Percentiles rank a stretch among this genome's conserved stretches.
phyloP scores from a whole-genome alignment of 148 eudicot genomes.

The Oxyria digyna region DNA sequence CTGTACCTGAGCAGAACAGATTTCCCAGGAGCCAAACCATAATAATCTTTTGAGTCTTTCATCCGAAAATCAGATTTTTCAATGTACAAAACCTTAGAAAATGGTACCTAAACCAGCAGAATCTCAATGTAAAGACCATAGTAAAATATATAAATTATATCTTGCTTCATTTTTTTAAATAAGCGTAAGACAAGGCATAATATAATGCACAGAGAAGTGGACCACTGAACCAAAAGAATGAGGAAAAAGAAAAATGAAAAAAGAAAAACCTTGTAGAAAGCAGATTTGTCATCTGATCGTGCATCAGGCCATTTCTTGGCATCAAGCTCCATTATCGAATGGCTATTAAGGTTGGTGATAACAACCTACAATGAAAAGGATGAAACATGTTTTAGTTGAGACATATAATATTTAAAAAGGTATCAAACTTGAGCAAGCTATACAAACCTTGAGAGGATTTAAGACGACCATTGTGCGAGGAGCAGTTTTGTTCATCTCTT shows the following conservation, averaged over 20 bases:
- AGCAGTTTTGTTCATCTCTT: constrained; percentile 77
- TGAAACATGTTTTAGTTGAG: constrained; percentile 8
- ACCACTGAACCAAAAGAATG: not conserved
- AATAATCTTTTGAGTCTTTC: constrained; percentile 94
- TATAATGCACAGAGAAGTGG: not conserved
- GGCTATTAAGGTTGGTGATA: constrained; percentile 77
- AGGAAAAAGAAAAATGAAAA: not conserved
- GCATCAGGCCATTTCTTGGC: constrained; percentile 99
- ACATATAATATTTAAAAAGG: not conserved
- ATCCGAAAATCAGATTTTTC: constrained; percentile 85
- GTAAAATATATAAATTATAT: not conserved
- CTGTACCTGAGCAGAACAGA: constrained; percentile 70
- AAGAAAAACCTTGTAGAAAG: constrained; percentile 74
- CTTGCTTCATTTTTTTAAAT: not conserved
- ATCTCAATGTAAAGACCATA: not conserved
- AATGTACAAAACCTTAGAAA: constrained; percentile 78
- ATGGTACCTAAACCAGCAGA: constrained; percentile 46
- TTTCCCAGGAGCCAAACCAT: constrained; percentile 95
- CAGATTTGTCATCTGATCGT: constrained; percentile 52
- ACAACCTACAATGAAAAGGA: constrained; percentile 41
- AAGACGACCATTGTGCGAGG: constrained; percentile 81
- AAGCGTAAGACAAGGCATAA: not conserved
- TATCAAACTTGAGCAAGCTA: constrained; percentile 8
- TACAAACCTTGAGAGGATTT: constrained; percentile 70
- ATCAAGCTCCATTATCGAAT: constrained; percentile 57